A percentile compares a stretch with the other conserved stretches of the same genome.
These are phyloP conservation scores for Lactarius psammicola DNA, from an alignment of 768 basidiomycete genomes.

Conservation along the genomic window DNA sequence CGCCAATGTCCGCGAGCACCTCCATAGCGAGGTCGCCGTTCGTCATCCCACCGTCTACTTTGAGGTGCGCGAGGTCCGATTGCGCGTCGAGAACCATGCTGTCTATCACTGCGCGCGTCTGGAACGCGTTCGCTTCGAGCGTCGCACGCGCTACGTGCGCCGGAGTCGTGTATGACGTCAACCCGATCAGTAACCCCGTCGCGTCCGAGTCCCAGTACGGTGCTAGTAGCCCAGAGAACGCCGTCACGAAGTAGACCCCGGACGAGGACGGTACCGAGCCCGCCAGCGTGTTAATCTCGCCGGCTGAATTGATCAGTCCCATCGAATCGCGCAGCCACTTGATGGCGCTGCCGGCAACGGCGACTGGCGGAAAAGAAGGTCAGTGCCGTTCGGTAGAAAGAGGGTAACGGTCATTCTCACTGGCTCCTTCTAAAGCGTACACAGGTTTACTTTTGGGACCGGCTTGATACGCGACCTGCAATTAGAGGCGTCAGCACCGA, in stretches of 20 bases:
- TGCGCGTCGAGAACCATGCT: slow-evolving; percentile 93
- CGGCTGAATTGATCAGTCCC: slow-evolving; percentile 72
- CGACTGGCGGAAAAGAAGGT: slow-evolving; percentile 49
- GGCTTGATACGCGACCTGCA: slow-evolving; percentile 84
- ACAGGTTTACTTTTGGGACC: slow-evolving; percentile 75
- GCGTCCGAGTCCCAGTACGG: slow-evolving; percentile 98
- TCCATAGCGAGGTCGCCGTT: slow-evolving; percentile 89
- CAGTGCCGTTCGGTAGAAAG: neutral
- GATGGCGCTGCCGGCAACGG: slow-evolving; percentile 92
- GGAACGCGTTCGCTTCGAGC: slow-evolving; percentile 94
- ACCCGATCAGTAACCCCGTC: slow-evolving; percentile 78
- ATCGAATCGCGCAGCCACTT: slow-evolving; percentile 97
- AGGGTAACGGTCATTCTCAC: slow-evolving; percentile 46
- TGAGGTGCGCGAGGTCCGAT: slow-evolving; percentile 75
- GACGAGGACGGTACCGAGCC: slow-evolving; percentile 73
- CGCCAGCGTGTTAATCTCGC: slow-evolving; percentile 84
- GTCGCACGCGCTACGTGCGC: slow-evolving; percentile 94
- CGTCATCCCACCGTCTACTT: slow-evolving; percentile 98
- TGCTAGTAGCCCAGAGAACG: slow-evolving; percentile 92
- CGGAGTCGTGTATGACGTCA: slow-evolving; percentile 86
- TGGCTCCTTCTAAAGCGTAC: slow-evolving; percentile 93
- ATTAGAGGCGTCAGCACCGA: neutral
- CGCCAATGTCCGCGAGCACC: slow-evolving; percentile 84
- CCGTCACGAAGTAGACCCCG: slow-evolving; percentile 95
- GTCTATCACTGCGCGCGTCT: slow-evolving; percentile 92